These are phyloP conservation scores for Fusarium sp. DNA, from an alignment of 2,329 filamentous ascomycete genomes.

Conservation along the genomic window DNA sequence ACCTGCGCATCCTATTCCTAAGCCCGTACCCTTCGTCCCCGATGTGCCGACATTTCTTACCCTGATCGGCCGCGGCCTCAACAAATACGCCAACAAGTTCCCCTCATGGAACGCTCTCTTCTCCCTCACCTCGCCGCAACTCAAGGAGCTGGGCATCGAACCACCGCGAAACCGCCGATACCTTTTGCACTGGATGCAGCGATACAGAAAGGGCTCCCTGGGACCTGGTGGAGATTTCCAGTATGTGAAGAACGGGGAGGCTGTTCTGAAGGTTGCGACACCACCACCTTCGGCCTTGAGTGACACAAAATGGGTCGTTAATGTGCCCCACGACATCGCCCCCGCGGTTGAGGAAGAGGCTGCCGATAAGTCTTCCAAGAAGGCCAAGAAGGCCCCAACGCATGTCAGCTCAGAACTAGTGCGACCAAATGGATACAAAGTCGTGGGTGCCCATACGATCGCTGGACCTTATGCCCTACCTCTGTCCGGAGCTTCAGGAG, in stretches of 20 bases:
- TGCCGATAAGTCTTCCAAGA: background rate
- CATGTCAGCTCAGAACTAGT: conserved; percentile 30
- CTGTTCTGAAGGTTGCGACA: conserved; percentile 62
- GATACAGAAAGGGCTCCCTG: conserved; percentile 80
- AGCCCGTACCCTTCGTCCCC: conserved; percentile 86
- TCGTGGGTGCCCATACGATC: conserved; percentile 76
- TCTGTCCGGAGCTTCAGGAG: conserved; percentile 72
- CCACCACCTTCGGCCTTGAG: conserved; percentile 51
- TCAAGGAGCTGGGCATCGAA: conserved; percentile 87
- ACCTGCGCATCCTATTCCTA: conserved; percentile 63
- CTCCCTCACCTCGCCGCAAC: conserved; percentile 78
- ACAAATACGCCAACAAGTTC: conserved; percentile 86
- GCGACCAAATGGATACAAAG: conserved; percentile 65
- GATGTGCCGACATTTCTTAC: conserved; percentile 87
- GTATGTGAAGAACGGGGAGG: conserved; percentile 71
- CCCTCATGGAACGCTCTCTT: conserved; percentile 92
- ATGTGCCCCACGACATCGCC: conserved; percentile 61
- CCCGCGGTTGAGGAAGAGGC: conserved; percentile 45
- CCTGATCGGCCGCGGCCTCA: conserved; percentile 88
- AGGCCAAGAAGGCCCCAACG: background rate
- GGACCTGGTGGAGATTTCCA: conserved; percentile 86
- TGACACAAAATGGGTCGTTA: conserved; percentile 65
- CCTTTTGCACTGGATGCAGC: conserved; percentile 86
- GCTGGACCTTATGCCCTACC: conserved; percentile 79
- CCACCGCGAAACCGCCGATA: conserved; percentile 85